phyloP scores from a whole-genome alignment of 441 rosid genomes.

The Syzygium syzygioides region DNA sequence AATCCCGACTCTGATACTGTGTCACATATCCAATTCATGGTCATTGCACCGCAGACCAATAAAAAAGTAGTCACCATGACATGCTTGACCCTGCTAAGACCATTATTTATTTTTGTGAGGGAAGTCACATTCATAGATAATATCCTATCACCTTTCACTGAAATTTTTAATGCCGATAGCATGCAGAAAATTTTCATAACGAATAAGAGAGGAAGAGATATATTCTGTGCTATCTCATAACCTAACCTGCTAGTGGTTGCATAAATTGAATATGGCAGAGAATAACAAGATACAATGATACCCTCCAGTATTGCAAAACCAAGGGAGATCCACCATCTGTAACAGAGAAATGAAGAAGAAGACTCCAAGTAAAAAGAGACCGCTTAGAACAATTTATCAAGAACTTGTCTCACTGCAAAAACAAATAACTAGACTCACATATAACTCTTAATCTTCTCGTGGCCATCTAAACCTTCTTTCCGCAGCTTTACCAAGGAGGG shows the following conservation, averaged over 20 bases:
- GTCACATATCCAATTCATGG: constrained; percentile 90
- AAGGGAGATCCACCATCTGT: constrained; percentile 96
- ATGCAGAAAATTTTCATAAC: not conserved
- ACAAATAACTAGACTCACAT: constrained; percentile 83
- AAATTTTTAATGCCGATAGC: not conserved
- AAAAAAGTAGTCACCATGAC: constrained; percentile 66
- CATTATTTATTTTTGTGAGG: not conserved
- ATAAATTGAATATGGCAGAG: constrained; percentile 80
- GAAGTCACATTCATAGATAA: not conserved
- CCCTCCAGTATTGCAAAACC: constrained; percentile 84
- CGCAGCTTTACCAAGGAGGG: constrained; percentile 89
- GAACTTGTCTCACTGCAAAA: constrained; percentile 63
- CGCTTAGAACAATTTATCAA: constrained; percentile 16
- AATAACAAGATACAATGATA: constrained; percentile 63
- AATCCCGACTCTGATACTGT: constrained; percentile 93
- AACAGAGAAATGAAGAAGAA: constrained; percentile 6
- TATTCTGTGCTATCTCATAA: constrained; percentile 1
- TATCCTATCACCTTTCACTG: not conserved
- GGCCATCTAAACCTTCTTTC: constrained; percentile 96
- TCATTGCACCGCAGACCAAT: constrained; percentile 90
- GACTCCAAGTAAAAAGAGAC: not conserved
- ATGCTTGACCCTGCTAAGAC: constrained; percentile 70
- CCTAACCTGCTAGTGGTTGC: constrained; percentile 71
- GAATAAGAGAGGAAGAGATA: not conserved
- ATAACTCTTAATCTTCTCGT: constrained; percentile 97